Evolutionary conservation across 169 alveolate species (phyloP).

Genomic region (Plasmodium vinckei): DNA sequence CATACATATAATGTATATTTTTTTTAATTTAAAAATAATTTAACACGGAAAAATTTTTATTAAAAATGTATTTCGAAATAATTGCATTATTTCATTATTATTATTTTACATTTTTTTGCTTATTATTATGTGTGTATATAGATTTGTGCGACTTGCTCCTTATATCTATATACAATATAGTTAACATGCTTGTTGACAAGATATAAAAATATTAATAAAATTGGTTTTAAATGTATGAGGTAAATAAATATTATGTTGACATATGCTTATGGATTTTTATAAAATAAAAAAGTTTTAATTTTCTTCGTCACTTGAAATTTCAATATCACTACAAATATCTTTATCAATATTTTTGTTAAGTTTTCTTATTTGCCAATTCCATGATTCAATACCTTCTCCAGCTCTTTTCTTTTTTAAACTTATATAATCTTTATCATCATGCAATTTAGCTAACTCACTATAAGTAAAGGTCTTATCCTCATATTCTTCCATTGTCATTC

Average conservation of each 20-base stretch:
- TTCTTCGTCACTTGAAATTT: constrained; percentile 29
- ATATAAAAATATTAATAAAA: too few relatives aligned
- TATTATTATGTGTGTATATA: constrained; percentile 6
- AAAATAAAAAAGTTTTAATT: background rate
- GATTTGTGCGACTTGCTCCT: background rate
- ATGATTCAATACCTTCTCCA: constrained; percentile 84
- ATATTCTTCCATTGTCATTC: constrained; percentile 75
- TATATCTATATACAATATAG: background rate
- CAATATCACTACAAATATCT: constrained; percentile 72
- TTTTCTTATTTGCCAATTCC: constrained; percentile 87
- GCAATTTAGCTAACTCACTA: constrained; percentile 75
- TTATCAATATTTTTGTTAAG: constrained; percentile 30
- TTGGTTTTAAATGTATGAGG: too few relatives aligned
- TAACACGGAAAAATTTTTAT: constrained; percentile 18
- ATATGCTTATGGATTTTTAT: too few relatives aligned
- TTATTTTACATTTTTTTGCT: background rate
- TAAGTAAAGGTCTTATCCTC: constrained; percentile 78
- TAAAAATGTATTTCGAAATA: constrained; percentile 13
- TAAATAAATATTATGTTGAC: too few relatives aligned
- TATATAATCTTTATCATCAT: constrained; percentile 79
- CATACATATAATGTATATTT: constrained; percentile 5
- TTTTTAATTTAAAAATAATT: constrained; percentile 34
- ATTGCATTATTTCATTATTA: constrained; percentile 6
- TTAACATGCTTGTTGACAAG: too few relatives aligned
- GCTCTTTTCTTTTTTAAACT: constrained; percentile 81